These are phyloP conservation scores for Aspergillus sp. DNA, from an alignment of 2,329 filamentous ascomycete species.

Conservation along the genomic window DNA sequence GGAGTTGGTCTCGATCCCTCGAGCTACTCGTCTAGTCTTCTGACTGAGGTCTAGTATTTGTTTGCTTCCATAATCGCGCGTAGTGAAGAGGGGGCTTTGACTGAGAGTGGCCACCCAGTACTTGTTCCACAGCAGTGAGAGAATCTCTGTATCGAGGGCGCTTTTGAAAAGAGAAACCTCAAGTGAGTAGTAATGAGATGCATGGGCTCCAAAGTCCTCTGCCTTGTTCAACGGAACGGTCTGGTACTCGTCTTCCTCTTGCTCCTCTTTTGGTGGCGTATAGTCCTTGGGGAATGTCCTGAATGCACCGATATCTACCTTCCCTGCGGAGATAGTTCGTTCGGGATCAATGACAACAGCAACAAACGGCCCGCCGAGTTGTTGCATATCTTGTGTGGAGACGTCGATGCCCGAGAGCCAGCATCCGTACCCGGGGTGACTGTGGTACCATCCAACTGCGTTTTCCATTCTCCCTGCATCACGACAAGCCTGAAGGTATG, in stretches of 20 bases:
- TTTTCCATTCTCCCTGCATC: slow-evolving; percentile 82
- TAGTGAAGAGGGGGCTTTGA: slow-evolving; percentile 84
- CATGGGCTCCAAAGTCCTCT: slow-evolving; percentile 92
- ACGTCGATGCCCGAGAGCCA: slow-evolving; percentile 98
- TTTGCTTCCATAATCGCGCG: slow-evolving; percentile 88
- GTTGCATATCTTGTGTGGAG: slow-evolving; percentile 79
- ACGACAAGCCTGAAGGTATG: slow-evolving; percentile 74
- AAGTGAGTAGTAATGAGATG: slow-evolving; percentile 84
- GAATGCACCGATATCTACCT: slow-evolving; percentile 97
- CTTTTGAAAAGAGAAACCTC: slow-evolving; percentile 95
- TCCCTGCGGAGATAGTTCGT: slow-evolving; percentile 88
- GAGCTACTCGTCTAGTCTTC: slow-evolving; percentile 71
- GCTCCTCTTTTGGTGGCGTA: slow-evolving; percentile 54
- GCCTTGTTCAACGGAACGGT: slow-evolving; percentile 86
- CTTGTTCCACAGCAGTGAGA: slow-evolving; percentile 95
- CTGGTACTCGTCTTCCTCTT: slow-evolving; percentile 46
- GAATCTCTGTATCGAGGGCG: slow-evolving; percentile 78
- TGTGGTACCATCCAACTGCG: slow-evolving; percentile 97
- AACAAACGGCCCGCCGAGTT: slow-evolving; percentile 89
- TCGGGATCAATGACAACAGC: slow-evolving; percentile 97
- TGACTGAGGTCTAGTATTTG: slow-evolving; percentile 85
- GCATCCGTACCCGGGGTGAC: slow-evolving; percentile 95
- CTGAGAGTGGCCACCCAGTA: slow-evolving; percentile 94
- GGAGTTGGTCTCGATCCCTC: slow-evolving; percentile 34
- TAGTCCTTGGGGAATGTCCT: slow-evolving; percentile 80